Evolutionary conservation across 257 asterid species (phyloP), one percentile per base, ranked within the genome.

Genomic region (Verbascum thapsus): DNA sequence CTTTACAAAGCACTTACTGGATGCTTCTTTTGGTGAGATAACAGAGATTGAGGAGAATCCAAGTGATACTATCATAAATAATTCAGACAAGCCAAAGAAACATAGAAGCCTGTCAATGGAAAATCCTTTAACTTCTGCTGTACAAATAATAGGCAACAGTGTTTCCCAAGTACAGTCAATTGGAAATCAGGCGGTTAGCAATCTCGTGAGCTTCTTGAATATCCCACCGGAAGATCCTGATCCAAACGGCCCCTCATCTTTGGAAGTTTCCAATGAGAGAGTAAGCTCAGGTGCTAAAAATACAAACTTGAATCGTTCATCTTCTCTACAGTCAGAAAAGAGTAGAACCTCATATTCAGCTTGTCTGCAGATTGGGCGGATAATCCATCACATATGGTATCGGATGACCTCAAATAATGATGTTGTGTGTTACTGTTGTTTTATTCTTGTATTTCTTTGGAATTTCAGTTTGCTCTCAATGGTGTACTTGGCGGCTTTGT

Each of bases 101-200:
- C 56, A 39, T 53, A 75, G 47, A 74, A 74, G 72, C 61, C 81
- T 53, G 71, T 70, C 65, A 38, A 78, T 74, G 70, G 92, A 85
- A 23, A 72, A 80, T 43, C 81, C 87, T 4, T 69, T 85, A 70
- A 81, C 75, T 64, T 85, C 92, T 63, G 92, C 92, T 15, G 92
- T 80, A 22, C 92, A 85, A 69, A 69, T 85, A 58, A 62, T 85
- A 41, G 92, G 85, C n/a, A 88, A 82, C 61, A 83, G 92, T 49
- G 92, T 85, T 63, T 77, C 85, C 55, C 92, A 85, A 74, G 88
- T 85, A 50, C 92, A 85, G 58, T 82, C 85, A 15, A 80, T 85
- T 16, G 88, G 88, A 68, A 85, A 82, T 72, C 83, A 71, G 70
- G 92, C 92, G 12, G 86, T 85, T 17, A 85, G 44, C 79, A 82